These are phyloP conservation scores for Boletus reticulatus DNA, from an alignment of 768 basidiomycete genomes.

Conservation along the genomic window DNA sequence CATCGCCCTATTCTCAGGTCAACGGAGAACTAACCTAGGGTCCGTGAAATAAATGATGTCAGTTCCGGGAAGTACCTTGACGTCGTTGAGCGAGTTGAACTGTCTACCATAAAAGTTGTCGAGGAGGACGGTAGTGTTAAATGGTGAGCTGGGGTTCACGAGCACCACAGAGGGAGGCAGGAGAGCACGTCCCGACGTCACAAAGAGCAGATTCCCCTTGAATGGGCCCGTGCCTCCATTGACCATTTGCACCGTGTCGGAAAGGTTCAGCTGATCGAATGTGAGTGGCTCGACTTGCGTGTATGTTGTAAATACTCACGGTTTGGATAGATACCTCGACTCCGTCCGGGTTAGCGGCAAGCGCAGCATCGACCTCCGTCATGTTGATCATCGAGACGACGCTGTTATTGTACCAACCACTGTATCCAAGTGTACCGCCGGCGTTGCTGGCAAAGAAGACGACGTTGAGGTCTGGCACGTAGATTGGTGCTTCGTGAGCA, in stretches of 20 bases:
- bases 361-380: slow-evolving; percentile 48
- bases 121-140: slow-evolving; percentile 66
- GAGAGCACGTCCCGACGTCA: slow-evolving; percentile 63
- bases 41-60: slow-evolving; percentile 79
- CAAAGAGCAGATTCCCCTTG: slow-evolving; percentile 55
- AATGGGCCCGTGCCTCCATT: slow-evolving; percentile 68
- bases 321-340: slow-evolving; percentile 52
- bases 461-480: slow-evolving; percentile 58
- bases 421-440: slow-evolving; percentile 64
- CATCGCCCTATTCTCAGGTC: too few relatives aligned
- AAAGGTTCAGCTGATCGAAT: slow-evolving; percentile 50
- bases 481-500: slow-evolving; percentile 79
- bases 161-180: slow-evolving; percentile 61
- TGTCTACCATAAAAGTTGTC: slow-evolving; percentile 81
- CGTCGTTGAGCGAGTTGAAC: slow-evolving; percentile 82
- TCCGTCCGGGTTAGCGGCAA: slow-evolving; percentile 32
- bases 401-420: slow-evolving; percentile 63
- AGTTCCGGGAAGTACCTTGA: slow-evolving; percentile 67
- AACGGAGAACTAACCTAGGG: slow-evolving; percentile 43
- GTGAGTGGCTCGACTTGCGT: neutral
- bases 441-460: slow-evolving; percentile 73
- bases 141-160: slow-evolving; percentile 61
- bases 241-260: slow-evolving; percentile 64
- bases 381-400: slow-evolving; percentile 61
- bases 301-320: slow-evolving; percentile 19